Conservation (phyloP, 148 eudicot genomes). For the Pouteria glomerata region DNA sequence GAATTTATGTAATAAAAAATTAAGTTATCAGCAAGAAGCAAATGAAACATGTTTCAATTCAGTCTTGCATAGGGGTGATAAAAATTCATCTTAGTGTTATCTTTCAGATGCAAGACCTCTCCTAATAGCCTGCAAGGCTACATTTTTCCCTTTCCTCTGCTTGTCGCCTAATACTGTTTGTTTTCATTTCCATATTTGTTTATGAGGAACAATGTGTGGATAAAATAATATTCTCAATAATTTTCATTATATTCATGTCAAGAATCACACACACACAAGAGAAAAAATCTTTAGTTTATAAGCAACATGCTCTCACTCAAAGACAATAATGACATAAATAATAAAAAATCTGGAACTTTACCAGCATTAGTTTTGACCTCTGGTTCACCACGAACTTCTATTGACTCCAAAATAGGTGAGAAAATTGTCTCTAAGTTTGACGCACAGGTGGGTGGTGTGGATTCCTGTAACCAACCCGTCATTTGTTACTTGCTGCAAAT, state of each 20-base stretch:
- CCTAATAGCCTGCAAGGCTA: too few species aligned
- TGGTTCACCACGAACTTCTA: conserved; percentile 25
- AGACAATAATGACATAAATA: neutral
- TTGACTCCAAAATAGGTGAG: conserved; percentile 50
- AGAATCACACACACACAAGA: neutral
- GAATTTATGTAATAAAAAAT: neutral
- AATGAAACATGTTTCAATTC: neutral
- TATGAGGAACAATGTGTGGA: neutral
- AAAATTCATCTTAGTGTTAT: neutral
- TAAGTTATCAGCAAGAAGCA: neutral
- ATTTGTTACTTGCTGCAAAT: neutral
- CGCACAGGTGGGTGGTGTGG: conserved; percentile 33
- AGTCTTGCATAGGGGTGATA: neutral
- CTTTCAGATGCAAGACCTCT: neutral
- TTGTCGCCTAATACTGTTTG: neutral
- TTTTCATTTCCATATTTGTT: neutral
- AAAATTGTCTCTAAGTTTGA: conserved; percentile 63
- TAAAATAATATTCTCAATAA: neutral
- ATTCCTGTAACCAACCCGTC: conserved; percentile 42
- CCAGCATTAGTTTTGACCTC: conserved; percentile 36
- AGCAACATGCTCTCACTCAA: neutral
- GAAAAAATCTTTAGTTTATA: neutral
- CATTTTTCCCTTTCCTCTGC: neutral
- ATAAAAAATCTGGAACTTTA: conserved; percentile 19
- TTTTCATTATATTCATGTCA: neutral